Evolutionary conservation across 75 land plant genomes (phyloP), one percentile per base, ranked within the genome.

Genomic region (Sequoia sempervirens): DNA sequence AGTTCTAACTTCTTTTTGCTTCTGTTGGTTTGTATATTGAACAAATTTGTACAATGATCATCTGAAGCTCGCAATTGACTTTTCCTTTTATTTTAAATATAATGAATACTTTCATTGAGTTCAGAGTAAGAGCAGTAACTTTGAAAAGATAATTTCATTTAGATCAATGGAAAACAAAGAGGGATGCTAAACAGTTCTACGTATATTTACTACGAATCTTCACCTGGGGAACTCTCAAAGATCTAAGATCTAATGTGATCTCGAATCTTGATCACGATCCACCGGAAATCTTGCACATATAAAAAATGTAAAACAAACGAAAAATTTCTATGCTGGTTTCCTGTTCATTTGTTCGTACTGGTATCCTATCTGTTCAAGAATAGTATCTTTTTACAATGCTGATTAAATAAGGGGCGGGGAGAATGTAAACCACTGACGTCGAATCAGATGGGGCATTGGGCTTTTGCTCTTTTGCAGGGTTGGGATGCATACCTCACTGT

Each of bases 201-300:
- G 23, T 58, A 58, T 23, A 47, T 23, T 58, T 58, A 69, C 73
- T 9, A 69, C 26, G 30, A 70, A 28, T 11, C 14, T 11, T 70
- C n/a, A 70, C 13, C 73, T 26, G 36, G 12, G 37, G 12, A 70
- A 70, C 3, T 10, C 37, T 12, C 12, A 23, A 70, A 70, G 15
- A 2, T 32, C 73, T 70, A 12, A 12, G 2, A 9, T 10, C 3
- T 2, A 32, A 32, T 61, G n/a, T 23, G 66, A 61, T 23, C n/a
- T n/a, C n/a, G n/a, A n/a, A n/a, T n/a, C n/a, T n/a, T n/a, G 73
- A 70, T 70, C 73, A 70, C 32, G 73, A 68, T 68, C 12, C n/a
- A 68, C 72, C 10, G 37, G 32, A 28, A 70, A 70, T 30, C 12
- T 70, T 30, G n/a, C 1, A 32, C 36, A 30, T 11, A 70, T 23